A percentile compares a stretch with the other conserved stretches of the same genome.
phyloP scores from a whole-genome alignment of 768 basidiomycete species.

The Mycena polygramma region DNA sequence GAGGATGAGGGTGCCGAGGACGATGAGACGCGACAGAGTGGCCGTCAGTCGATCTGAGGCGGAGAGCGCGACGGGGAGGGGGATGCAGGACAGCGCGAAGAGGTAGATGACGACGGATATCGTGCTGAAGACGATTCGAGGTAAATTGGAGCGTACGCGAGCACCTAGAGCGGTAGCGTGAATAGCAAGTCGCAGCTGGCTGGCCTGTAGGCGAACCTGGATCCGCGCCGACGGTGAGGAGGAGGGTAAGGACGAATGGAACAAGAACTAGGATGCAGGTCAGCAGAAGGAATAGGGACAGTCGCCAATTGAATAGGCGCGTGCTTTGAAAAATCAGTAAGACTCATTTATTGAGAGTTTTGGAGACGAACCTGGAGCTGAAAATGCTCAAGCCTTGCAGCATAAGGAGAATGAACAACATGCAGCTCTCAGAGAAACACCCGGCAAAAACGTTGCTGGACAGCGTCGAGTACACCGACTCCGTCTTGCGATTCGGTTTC shows the following conservation, averaged over 20 bases:
- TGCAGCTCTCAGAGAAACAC: conserved; percentile 82
- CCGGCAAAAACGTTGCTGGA: conserved; percentile 74
- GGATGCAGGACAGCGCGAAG: conserved; percentile 73
- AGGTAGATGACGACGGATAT: conserved; percentile 69
- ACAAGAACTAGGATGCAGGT: conserved; percentile 73
- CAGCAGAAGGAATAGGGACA: conserved; percentile 74
- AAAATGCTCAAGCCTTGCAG: conserved; percentile 74
- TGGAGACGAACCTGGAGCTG: conserved; percentile 61
- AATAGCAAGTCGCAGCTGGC: neutral
- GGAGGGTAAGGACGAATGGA: conserved; percentile 73
- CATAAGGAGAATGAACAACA: conserved; percentile 79
- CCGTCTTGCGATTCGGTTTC: conserved; percentile 26
- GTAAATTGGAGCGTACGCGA: conserved; percentile 40
- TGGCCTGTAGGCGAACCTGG: conserved; percentile 39
- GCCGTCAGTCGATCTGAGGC: conserved; percentile 59
- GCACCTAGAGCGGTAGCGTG: conserved; percentile 32
- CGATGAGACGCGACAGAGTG: conserved; percentile 73
- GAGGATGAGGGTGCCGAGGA: conserved; percentile 84
- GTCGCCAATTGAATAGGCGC: conserved; percentile 75
- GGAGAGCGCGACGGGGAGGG: conserved; percentile 67
- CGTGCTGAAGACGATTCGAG: conserved; percentile 57
- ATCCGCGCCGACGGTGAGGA: conserved; percentile 61
- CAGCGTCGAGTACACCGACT: conserved; percentile 65
- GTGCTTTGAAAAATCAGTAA: conserved; percentile 53
- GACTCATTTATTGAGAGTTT: neutral